These are phyloP conservation scores for Lasiosphaeria hispida DNA, from an alignment of 495 filamentous ascomycete genomes.

Conservation along the genomic window DNA sequence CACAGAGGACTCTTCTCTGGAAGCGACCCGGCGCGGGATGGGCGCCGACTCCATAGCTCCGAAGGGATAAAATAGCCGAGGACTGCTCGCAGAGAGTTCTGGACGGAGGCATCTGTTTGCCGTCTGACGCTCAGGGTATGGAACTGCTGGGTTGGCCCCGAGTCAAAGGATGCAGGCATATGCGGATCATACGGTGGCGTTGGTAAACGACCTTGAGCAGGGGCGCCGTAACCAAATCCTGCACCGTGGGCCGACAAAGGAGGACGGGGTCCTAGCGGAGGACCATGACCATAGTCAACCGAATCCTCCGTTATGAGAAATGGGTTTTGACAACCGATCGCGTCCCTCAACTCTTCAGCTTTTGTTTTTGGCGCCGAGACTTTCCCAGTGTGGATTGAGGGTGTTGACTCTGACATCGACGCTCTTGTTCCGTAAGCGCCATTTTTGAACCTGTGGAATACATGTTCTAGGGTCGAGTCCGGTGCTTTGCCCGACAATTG, in stretches of 20 bases:
- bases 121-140: conserved; percentile 33
- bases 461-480: conserved; percentile 28
- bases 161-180: conserved; percentile 8
- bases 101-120: conserved; percentile 40
- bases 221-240: conserved; percentile 12
- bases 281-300: too few species aligned
- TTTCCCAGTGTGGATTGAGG: not conserved
- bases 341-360: too few species aligned
- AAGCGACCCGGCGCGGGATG: conserved; percentile 35
- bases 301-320: too few species aligned
- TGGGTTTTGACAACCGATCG: too few species aligned
- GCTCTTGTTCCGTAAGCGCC: conserved; percentile 19
- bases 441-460: conserved; percentile 32
- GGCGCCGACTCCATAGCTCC: conserved; percentile 34
- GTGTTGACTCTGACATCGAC: not conserved
- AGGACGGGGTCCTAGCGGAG: too few species aligned
- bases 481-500: conserved; percentile 33
- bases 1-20: conserved; percentile 40
- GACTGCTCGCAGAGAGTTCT: conserved; percentile 43
- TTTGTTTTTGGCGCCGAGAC: not conserved
- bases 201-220: conserved; percentile 20
- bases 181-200: conserved; percentile 13
- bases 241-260: too few species aligned
- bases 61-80: conserved; percentile 37
- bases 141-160: conserved; percentile 25